Evolutionary conservation across 768 basidiomycete species (phyloP).

Genomic region (Leucosporidium creatinivorum): DNA sequence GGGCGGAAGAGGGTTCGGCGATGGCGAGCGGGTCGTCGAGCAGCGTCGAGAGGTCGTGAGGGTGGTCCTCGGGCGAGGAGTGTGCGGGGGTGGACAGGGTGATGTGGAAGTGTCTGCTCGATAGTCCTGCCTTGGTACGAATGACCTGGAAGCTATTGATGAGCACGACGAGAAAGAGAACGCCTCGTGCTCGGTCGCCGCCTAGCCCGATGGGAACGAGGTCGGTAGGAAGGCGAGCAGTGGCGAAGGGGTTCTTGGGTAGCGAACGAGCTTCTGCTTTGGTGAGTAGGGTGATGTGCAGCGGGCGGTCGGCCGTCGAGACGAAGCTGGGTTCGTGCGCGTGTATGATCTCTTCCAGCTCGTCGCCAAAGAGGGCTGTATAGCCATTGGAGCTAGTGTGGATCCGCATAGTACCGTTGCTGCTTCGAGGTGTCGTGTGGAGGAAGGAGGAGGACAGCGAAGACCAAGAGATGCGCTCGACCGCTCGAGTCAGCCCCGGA

Average conservation of each 20-base stretch:
- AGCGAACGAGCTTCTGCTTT: conserved; percentile 16
- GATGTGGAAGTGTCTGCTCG: conserved; percentile 55
- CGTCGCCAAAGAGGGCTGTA: too few species aligned
- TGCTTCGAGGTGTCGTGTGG: too few species aligned
- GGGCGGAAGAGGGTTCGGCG: conserved; percentile 36
- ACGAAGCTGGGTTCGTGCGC: too few species aligned
- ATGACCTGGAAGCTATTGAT: conserved; percentile 53
- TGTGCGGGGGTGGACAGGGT: conserved; percentile 47
- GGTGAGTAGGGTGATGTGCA: conserved; percentile 25
- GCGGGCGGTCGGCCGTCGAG: neutral
- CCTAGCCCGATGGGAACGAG: conserved; percentile 1
- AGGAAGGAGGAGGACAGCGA: too few species aligned
- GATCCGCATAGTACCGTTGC: too few species aligned
- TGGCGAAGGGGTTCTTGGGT: neutral
- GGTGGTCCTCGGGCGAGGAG: conserved; percentile 39
- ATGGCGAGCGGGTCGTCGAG: conserved; percentile 50
- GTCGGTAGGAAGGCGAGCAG: neutral
- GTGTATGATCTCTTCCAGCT: too few species aligned
- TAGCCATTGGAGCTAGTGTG: too few species aligned
- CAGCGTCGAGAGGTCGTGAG: conserved; percentile 39
- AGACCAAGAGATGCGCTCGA: too few species aligned
- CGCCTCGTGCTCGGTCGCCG: neutral
- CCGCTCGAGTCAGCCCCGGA: too few species aligned
- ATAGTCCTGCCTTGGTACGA: conserved; percentile 50
- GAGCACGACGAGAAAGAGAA: conserved; percentile 50